These are phyloP conservation scores for Lentinula novae-zelandiae DNA, from an alignment of 1,284 basidiomycete species.

Conservation along the genomic window DNA sequence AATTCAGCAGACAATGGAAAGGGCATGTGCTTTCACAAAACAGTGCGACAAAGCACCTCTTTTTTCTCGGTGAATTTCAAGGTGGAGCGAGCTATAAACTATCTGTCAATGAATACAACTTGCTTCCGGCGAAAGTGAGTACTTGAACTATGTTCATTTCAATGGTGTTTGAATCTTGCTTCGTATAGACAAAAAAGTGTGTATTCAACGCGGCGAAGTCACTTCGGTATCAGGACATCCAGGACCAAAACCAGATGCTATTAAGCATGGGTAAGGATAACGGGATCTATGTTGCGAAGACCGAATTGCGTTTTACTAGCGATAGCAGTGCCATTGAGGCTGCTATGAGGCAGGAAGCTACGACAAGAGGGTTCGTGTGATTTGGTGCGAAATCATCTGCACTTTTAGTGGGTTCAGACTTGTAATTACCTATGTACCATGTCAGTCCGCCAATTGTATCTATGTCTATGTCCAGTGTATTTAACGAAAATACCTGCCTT, in stretches of 20 bases:
- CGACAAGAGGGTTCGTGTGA: neutral
- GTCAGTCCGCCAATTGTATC: no score
- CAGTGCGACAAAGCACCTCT: neutral
- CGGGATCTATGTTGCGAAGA: neutral
- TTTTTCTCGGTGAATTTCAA: neutral
- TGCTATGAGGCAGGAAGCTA: neutral
- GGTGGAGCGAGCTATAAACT: neutral
- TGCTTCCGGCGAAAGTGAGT: neutral
- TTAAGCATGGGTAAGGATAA: neutral
- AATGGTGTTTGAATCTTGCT: neutral
- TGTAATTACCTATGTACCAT: no score
- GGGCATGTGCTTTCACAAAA: neutral
- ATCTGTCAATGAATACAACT: neutral
- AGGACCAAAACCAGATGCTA: neutral
- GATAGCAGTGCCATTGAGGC: neutral
- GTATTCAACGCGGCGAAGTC: neutral
- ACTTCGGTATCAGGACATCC: neutral
- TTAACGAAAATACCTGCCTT: no score
- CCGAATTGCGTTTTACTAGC: neutral
- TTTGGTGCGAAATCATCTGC: no score
- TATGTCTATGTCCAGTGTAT: no score
- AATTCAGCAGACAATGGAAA: neutral
- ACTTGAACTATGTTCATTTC: neutral
- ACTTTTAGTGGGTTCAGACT: no score
- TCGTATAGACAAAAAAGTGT: neutral